Percentiles rank a stretch among this genome's conserved stretches.
Evolutionary conservation across 179 eudicot species (phyloP).

Genomic region (Pouteria campechiana): DNA sequence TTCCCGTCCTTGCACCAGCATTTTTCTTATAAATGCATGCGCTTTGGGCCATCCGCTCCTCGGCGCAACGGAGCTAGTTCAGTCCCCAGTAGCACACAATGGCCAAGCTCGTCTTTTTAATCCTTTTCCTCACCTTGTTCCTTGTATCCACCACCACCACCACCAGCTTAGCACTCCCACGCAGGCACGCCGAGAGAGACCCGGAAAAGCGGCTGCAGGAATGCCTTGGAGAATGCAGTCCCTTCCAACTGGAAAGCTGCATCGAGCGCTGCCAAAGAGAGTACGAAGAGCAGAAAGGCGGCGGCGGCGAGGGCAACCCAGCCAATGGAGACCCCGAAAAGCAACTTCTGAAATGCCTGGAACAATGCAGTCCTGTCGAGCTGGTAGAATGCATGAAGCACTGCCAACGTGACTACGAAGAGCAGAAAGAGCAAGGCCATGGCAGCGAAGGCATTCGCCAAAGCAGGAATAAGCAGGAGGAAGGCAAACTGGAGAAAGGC

Average conservation of each 20-base stretch:
- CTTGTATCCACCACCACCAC: no score
- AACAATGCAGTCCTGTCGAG: background rate
- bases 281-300: background rate
- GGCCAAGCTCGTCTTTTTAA: no score
- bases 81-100: no score
- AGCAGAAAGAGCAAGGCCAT: background rate
- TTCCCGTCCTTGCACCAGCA: no score
- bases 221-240: no score
- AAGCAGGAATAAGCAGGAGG: background rate
- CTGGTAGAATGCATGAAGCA: background rate
- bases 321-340: no score
- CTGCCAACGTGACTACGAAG: background rate
- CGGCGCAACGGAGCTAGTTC: no score
- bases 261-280: background rate
- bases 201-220: background rate
- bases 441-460: no score
- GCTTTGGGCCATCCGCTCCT: no score
- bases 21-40: no score
- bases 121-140: no score
- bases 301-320: background rate
- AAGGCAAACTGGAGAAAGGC: constrained; percentile 1
- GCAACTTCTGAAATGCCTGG: background rate
- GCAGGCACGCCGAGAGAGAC: constrained; percentile 5
- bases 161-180: no score
- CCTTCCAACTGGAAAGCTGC: constrained; percentile 3